Conservation (phyloP, 2,329 filamentous ascomycete species). For the Xylaria hypoxylon region DNA sequence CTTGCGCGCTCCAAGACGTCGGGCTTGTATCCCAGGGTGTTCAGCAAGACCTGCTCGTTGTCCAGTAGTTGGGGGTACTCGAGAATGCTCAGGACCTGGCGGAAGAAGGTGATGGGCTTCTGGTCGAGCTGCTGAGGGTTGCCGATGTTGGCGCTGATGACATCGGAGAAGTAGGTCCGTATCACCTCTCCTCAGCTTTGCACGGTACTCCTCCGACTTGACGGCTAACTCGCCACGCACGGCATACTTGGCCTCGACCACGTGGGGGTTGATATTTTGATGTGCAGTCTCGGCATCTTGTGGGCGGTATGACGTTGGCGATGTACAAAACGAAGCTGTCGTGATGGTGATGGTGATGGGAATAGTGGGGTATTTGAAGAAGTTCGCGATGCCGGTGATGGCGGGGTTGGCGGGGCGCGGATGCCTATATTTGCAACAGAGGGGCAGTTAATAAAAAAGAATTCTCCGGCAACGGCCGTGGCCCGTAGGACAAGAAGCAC, state of each 20-base stretch:
- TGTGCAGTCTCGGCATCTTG: constrained; percentile 66
- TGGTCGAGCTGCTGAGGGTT: constrained; percentile 99
- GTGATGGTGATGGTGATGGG: constrained; percentile 1
- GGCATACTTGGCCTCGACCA: constrained; percentile 91
- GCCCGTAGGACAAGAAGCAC: not conserved
- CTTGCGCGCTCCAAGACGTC: constrained; percentile 89
- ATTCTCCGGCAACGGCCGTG: not conserved
- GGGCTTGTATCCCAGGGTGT: constrained; percentile 83
- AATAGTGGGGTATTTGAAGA: constrained; percentile 9
- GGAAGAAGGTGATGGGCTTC: constrained; percentile 99
- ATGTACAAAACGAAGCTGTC: not conserved
- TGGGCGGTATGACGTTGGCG: constrained; percentile 40
- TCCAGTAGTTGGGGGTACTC: constrained; percentile 90
- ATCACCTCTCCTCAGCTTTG: constrained; percentile 72
- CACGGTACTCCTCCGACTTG: constrained; percentile 90
- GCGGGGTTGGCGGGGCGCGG: constrained; percentile 20
- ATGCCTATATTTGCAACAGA: constrained; percentile 9
- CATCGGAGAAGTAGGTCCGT: constrained; percentile 78
- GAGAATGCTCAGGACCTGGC: constrained; percentile 91
- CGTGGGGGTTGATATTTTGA: constrained; percentile 91
- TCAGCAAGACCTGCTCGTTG: constrained; percentile 81
- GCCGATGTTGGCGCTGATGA: constrained; percentile 98
- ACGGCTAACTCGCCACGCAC: constrained; percentile 96
- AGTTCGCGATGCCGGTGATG: constrained; percentile 22
- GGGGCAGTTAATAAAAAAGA: constrained; percentile 12